Conservation (phyloP, 202 grass and related monocot species). For the Hordeum pubiflorum region DNA sequence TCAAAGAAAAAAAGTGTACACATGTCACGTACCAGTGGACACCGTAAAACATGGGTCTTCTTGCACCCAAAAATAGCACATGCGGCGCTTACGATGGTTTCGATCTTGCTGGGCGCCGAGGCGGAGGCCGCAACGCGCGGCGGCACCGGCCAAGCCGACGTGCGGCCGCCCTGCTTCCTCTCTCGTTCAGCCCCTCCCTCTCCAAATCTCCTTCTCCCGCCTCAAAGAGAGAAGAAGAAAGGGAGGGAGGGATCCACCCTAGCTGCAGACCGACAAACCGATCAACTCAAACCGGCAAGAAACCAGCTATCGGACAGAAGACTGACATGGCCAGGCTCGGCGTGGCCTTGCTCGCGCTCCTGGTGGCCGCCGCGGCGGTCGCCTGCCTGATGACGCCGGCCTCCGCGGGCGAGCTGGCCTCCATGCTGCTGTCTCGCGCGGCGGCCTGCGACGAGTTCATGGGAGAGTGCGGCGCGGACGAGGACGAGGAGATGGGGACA, state of each 20-base stretch:
- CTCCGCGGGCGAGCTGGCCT: conserved; percentile 7
- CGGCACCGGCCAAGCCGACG: background rate
- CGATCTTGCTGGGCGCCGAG: background rate
- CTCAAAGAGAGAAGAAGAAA: background rate
- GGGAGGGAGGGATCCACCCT: conserved; percentile 5
- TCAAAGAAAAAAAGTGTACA: too few species aligned
- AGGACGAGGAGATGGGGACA: conserved; percentile 34
- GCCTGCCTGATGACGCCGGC: conserved; percentile 24
- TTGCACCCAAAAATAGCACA: too few species aligned
- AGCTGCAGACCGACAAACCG: background rate
- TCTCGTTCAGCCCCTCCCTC: background rate
- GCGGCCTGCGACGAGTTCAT: conserved; percentile 29
- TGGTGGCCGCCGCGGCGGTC: conserved; percentile 27
- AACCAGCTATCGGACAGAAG: background rate
- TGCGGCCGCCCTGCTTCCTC: conserved; percentile 8
- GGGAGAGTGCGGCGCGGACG: conserved; percentile 47
- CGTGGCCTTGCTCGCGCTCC: conserved; percentile 27
- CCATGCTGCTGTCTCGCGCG: background rate
- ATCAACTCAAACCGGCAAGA: background rate
- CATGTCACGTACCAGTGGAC: too few species aligned
- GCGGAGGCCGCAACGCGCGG: background rate
- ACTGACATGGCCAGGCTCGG: conserved; percentile 35
- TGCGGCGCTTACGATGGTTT: too few species aligned
- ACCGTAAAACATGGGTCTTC: too few species aligned
- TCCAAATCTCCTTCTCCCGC: conserved; percentile 14